Conservation (phyloP, 495 filamentous ascomycete genomes). For the Annulohypoxylon maeteangense region DNA sequence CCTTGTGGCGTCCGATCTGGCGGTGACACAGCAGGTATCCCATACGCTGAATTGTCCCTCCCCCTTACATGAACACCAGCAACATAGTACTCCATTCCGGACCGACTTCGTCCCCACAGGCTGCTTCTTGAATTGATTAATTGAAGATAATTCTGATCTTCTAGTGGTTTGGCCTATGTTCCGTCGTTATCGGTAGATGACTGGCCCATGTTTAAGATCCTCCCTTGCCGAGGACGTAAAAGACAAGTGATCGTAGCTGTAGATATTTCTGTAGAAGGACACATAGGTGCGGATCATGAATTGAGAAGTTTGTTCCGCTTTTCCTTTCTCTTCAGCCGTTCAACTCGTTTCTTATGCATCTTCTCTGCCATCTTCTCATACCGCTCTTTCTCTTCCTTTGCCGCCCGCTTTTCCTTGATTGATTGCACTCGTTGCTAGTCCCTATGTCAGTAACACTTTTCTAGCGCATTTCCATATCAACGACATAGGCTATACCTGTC, state of each 20-base stretch:
- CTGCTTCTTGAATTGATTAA: slow-evolving; percentile 1
- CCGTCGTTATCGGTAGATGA: neutral
- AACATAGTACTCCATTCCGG: neutral
- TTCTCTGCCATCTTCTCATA: slow-evolving; percentile 96
- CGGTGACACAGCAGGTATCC: neutral
- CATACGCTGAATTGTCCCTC: neutral
- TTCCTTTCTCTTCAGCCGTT: slow-evolving; percentile 91
- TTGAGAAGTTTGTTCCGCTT: slow-evolving; percentile 97
- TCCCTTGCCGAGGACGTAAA: neutral
- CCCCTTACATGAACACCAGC: slow-evolving; percentile 12
- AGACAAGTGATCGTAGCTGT: neutral
- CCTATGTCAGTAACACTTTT: slow-evolving; percentile 1
- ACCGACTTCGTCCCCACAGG: neutral
- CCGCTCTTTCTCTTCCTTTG: slow-evolving; percentile 91
- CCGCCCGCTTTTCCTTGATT: slow-evolving; percentile 83
- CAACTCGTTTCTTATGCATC: slow-evolving; percentile 95
- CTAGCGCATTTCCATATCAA: neutral
- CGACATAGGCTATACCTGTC: slow-evolving; percentile 68
- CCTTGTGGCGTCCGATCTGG: neutral
- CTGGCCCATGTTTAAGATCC: neutral
- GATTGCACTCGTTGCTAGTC: slow-evolving; percentile 75
- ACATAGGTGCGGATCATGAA: slow-evolving; percentile 65
- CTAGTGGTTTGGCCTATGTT: neutral
- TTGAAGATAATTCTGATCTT: neutral
- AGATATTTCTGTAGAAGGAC: slow-evolving; percentile 9